These are phyloP conservation scores for Globisporangium camurandrum DNA, from an alignment of 352 stramenopile genomes.

Conservation along the genomic window DNA sequence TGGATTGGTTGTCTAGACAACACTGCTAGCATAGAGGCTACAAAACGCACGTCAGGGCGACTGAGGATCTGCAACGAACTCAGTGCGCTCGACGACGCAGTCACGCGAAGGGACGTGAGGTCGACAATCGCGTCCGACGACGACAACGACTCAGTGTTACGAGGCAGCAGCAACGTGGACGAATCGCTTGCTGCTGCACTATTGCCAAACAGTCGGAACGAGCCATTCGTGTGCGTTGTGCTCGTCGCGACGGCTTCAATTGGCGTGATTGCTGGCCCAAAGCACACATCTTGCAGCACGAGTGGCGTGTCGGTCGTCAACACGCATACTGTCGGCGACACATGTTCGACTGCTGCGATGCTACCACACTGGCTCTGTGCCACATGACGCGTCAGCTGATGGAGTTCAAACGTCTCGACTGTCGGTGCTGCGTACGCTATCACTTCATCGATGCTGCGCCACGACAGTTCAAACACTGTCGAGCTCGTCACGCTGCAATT, in stretches of 20 bases:
- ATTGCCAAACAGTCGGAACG: too few relatives aligned
- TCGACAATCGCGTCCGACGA: conserved; percentile 18
- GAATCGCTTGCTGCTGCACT: not conserved
- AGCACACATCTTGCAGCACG: conserved; percentile 4
- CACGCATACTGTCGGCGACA: conserved; percentile 8
- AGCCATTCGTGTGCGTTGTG: too few relatives aligned
- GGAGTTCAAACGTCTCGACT: not conserved
- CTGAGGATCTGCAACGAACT: conserved; percentile 31
- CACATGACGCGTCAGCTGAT: not conserved
- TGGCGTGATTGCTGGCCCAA: not conserved
- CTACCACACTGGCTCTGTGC: not conserved
- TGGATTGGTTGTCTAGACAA: too few relatives aligned
- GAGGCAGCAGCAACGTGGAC: conserved; percentile 1
- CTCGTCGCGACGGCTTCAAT: not conserved
- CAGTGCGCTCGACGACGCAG: conserved; percentile 16
- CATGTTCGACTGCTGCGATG: conserved; percentile 2
- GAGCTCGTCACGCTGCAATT: conserved; percentile 5
- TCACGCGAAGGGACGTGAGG: conserved; percentile 30
- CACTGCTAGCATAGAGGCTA: too few relatives aligned
- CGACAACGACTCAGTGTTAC: conserved; percentile 2
- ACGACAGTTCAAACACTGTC: conserved; percentile 21
- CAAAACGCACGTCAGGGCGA: conserved; percentile 3
- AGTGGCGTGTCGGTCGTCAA: conserved; percentile 14
- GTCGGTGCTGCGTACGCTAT: conserved; percentile 4
- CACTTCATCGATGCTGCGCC: conserved; percentile 15